Evolutionary conservation across 164 flowering plant species (phyloP).

Genomic region (Taxillus chinensis): DNA sequence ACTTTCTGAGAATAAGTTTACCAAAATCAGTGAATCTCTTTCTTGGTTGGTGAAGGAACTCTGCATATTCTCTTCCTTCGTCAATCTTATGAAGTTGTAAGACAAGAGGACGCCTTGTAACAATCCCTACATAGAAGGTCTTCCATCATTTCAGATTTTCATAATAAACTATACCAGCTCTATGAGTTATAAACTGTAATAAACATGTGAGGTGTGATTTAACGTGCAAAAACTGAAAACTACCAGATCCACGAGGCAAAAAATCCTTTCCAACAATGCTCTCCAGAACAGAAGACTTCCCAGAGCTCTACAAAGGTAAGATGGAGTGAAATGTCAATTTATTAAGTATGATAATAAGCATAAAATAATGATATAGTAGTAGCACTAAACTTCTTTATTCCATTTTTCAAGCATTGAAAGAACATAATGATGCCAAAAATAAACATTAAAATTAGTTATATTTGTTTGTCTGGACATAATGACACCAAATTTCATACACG

Average conservation of each 20-base stretch:
- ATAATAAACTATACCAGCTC: not conserved
- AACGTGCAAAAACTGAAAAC: not conserved
- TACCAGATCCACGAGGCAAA: conserved; percentile 71
- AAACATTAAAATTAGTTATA: too few species aligned
- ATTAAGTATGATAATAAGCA: too few species aligned
- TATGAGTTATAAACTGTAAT: not conserved
- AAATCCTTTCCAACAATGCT: conserved; percentile 70
- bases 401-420: too few species aligned
- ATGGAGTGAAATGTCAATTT: not conserved
- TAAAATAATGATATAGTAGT: not conserved
- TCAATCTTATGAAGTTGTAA: conserved; percentile 81
- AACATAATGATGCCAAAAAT: too few species aligned
- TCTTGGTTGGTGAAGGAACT: conserved; percentile 76
- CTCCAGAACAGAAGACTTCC: conserved; percentile 84
- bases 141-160: not conserved
- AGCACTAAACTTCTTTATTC: too few species aligned
- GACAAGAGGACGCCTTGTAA: conserved; percentile 86
- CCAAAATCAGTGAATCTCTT: conserved; percentile 83
- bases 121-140: conserved; percentile 52
- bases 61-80: conserved; percentile 86
- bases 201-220: not conserved
- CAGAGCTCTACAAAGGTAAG: conserved; percentile 51
- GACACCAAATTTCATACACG: too few species aligned
- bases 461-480: too few species aligned
- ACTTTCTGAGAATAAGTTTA: conserved; percentile 8